Conservation (phyloP, 768 basidiomycete species). For the Mycena galopus region DNA sequence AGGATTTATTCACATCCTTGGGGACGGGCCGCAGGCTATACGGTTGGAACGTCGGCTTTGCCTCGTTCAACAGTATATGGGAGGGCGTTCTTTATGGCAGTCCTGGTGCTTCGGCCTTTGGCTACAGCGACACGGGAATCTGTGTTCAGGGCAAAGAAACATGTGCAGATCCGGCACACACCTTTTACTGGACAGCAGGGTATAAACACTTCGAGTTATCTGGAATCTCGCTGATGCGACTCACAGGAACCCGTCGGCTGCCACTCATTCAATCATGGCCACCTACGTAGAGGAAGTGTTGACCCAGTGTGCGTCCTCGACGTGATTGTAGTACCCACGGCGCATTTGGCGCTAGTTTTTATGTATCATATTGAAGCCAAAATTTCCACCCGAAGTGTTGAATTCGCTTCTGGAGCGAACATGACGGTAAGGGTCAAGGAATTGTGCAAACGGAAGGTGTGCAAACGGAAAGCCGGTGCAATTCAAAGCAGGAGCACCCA, state of each 20-base stretch:
- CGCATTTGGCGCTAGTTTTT: no score
- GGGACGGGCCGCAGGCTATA: conserved; percentile 39
- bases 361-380: no score
- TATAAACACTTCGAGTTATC: conserved; percentile 35
- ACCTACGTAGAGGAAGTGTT: conserved; percentile 26
- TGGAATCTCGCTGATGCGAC: neutral
- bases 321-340: conserved; percentile 12
- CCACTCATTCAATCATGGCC: conserved; percentile 31
- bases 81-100: conserved; percentile 47
- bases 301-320: conserved; percentile 25
- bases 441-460: no score
- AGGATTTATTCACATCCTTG: conserved; percentile 50
- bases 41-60: conserved; percentile 53
- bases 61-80: conserved; percentile 49
- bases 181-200: conserved; percentile 58
- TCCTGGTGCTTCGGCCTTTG: conserved; percentile 55
- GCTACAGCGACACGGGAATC: conserved; percentile 49
- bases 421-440: no score
- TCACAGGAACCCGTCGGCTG: conserved; percentile 25
- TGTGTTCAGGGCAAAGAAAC: conserved; percentile 31
- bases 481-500: no score
- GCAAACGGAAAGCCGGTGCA: no score
- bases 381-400: no score
- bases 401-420: no score
- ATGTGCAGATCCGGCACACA: conserved; percentile 51